These are phyloP conservation scores for Pleurotus tuoliensis DNA, from an alignment of 768 basidiomycete species.

Conservation along the genomic window DNA sequence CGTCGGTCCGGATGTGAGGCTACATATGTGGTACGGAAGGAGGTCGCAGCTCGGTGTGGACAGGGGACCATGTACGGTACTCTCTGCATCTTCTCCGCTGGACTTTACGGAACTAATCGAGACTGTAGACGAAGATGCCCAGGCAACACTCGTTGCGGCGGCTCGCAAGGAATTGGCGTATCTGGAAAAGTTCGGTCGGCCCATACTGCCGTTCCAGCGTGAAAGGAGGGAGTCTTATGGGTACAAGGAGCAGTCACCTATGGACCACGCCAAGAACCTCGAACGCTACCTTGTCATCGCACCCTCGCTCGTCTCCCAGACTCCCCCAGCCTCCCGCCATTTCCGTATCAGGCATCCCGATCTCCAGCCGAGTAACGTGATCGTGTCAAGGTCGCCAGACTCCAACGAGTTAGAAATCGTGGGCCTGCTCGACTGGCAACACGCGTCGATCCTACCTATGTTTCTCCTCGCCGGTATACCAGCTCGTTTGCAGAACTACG, in stretches of 20 bases:
- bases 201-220: conserved; percentile 38
- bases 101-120: conserved; percentile 21
- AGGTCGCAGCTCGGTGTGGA: conserved; percentile 45
- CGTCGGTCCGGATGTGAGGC: conserved; percentile 39
- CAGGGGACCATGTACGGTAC: conserved; percentile 48
- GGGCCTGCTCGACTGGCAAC: conserved; percentile 53
- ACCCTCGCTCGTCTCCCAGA: conserved; percentile 40
- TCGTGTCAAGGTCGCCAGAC: conserved; percentile 42
- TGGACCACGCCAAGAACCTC: conserved; percentile 44
- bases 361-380: conserved; percentile 46
- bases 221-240: conserved; percentile 40
- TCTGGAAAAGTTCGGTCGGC: conserved; percentile 43
- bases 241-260: conserved; percentile 38
- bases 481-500: conserved; percentile 41
- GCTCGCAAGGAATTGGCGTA: conserved; percentile 48
- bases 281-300: conserved; percentile 43
- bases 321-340: conserved; percentile 28
- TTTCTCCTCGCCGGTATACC: conserved; percentile 49
- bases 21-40: conserved; percentile 46
- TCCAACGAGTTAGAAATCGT: conserved; percentile 32
- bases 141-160: conserved; percentile 37
- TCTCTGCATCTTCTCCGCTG: conserved; percentile 25
- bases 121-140: conserved; percentile 37
- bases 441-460: conserved; percentile 46
- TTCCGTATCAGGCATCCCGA: conserved; percentile 55